Evolutionary conservation across 2,329 filamentous ascomycete species (phyloP), one percentile per base, ranked within the genome.

Genomic region (Phialocephala subalpina): DNA sequence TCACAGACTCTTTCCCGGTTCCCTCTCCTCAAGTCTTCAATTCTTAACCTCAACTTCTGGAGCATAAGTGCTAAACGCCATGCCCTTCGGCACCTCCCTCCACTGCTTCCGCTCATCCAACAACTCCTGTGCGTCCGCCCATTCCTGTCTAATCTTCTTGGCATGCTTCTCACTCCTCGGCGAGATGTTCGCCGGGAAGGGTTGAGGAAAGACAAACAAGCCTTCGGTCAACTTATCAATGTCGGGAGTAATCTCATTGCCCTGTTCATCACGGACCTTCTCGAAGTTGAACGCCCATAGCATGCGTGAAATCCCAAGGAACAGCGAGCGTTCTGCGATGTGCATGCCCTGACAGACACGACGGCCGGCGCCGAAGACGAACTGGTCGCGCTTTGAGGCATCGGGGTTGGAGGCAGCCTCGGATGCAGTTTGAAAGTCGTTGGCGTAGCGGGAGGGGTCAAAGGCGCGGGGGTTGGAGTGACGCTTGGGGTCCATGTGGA

Each of bases 401-500:
- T 58, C 29, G 6, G 20, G 9, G 18, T 16, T 33, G 16, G 20
- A n/a, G 35, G 56, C 56, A 40, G 20, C 27, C 11, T 22, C 52
- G 20, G 62, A 33, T 9, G 62, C 42, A 22, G 42, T 14, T 14
- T 38, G 47, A 40, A 25, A 25, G 22, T 56, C 16, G 25, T 64
- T 25, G 16, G 55, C 18, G 40, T 49, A 65, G 5, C 63, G 63
- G 6, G 20, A 29, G 5, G 63, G 63, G 18, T 60, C 47, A 25
- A 60, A 65, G 3, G 12, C 20, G 16, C 49, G 14, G 4, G 63
- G 63, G n/a, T 64, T 56, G 9, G 22, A 33, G 22, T 56, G 58
- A 8, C 56, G 12, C 22, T 52, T 47, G 29, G 62, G 57, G 59
- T 64, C 57, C 27, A 59, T 36, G 27, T 64, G 62, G 18, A 64